Base-by-base conservation (phyloP, 1,284 basidiomycete species). In the Microbotryomycetes sp. region DNA sequence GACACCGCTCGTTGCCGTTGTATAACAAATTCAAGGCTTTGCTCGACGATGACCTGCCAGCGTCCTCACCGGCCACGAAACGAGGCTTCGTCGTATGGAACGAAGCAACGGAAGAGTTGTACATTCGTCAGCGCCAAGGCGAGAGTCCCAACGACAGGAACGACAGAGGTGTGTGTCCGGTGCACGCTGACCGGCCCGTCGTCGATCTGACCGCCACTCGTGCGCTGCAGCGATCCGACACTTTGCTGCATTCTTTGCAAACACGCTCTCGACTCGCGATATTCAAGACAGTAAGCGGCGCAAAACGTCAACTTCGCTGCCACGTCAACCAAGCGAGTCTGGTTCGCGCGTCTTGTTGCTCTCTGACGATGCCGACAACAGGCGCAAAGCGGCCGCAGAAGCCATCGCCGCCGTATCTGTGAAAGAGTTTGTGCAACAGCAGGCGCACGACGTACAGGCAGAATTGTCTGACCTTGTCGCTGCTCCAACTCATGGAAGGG, bases 121-220 rank as follows among this genome's bases (percentile, higher is more conserved):
- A 77, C 26, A 80, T 87, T 64, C 68, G 46, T 74, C 79, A 86
- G 5, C 82, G 86, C 64, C 83, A 85, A 62, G 82, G 80, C 3
- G 90, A 93, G 75, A 84, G 84, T 0, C 87, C 90, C 0, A 97
- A 97, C 71, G 92, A 97, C 74, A 81, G 88, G 22, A 97, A 97
- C 71, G 93, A 97, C 72, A 79, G 92, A 81, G 86, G 91, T 89
- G 63, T 49, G 79, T 71, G 28, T 19, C 3, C 59, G 22, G 36
- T 32, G 9, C 53, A 32, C 50, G 12, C 31, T 32, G 25, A 23
- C 57, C 25, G 42, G 6, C 48, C 49, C 16, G 12, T 47, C 46
- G n/a, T n/a, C n/a, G n/a, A n/a, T n/a, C n/a, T n/a, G n/a, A n/a
- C 7, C 25, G 36, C 36, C 50, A 22, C 42, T 26, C 46, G 30